These are phyloP conservation scores for Phytophthora pseudosyringae DNA, from an alignment of 352 stramenopile species.

Conservation along the genomic window DNA sequence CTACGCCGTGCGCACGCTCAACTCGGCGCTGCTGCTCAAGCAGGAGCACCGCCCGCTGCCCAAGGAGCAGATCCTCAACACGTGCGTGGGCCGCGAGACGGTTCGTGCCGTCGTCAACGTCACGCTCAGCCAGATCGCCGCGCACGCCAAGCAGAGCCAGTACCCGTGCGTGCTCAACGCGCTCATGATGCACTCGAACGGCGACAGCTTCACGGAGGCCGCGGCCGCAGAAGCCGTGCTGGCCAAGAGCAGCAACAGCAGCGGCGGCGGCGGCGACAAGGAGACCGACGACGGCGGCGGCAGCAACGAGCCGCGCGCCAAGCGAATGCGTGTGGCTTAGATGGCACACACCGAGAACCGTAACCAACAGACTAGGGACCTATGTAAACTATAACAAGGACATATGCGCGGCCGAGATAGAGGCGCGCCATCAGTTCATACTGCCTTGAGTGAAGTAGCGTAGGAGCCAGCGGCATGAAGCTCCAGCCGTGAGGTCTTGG, in stretches of 20 bases:
- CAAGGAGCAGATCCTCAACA: slow-evolving; percentile 69
- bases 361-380: slow-evolving; percentile 33
- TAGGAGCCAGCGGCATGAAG: neutral
- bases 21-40: slow-evolving; percentile 77
- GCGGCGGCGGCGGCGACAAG: slow-evolving; percentile 8
- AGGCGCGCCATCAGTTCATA: neutral
- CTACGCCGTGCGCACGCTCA: slow-evolving; percentile 82
- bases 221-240: slow-evolving; percentile 34
- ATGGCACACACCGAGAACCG: slow-evolving; percentile 3
- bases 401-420: slow-evolving; percentile 16
- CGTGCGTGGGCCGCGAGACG: slow-evolving; percentile 58
- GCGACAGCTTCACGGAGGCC: slow-evolving; percentile 62
- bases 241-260: slow-evolving; percentile 48
- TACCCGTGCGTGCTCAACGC: slow-evolving; percentile 85
- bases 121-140: slow-evolving; percentile 72
- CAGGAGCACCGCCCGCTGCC: slow-evolving; percentile 59
- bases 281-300: slow-evolving; percentile 23
- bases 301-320: slow-evolving; percentile 25
- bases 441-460: neutral
- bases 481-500: neutral
- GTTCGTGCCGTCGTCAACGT: slow-evolving; percentile 81
- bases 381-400: slow-evolving; percentile 43
- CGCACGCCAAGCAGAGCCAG: slow-evolving; percentile 62
- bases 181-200: slow-evolving; percentile 82
- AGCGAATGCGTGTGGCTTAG: slow-evolving; percentile 40